Conservation (phyloP, 495 filamentous ascomycete genomes). For the Clohesyomyces aquaticus region DNA sequence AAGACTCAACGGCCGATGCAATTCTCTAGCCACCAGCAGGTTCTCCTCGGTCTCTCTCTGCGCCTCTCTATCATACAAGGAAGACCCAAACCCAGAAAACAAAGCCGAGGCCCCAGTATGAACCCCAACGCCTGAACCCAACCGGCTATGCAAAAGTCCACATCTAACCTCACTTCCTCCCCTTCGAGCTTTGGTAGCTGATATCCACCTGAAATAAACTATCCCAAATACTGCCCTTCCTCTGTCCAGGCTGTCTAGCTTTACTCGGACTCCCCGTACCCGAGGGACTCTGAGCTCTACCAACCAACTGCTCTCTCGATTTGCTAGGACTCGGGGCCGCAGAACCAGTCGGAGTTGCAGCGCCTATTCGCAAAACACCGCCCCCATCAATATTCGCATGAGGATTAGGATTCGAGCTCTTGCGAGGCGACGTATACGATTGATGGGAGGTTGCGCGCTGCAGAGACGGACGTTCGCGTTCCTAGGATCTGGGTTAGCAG, state of each 20-base stretch:
- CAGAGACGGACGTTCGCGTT: background rate
- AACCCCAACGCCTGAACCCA: background rate
- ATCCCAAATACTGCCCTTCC: conserved; percentile 41
- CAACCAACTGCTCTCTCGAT: background rate
- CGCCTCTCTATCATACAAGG: too few relatives aligned
- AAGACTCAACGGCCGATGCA: too few relatives aligned
- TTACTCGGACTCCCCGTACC: conserved; percentile 26
- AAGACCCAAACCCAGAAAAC: background rate
- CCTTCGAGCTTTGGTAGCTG: conserved; percentile 42
- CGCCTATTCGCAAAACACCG: background rate
- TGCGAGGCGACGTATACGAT: conserved; percentile 10
- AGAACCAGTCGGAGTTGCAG: conserved; percentile 10
- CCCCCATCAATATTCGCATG: conserved; percentile 11
- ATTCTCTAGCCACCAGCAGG: too few relatives aligned
- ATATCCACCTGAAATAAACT: conserved; percentile 44
- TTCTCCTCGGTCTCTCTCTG: too few relatives aligned
- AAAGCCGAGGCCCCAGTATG: background rate
- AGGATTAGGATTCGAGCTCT: conserved; percentile 2
- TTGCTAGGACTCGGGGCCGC: conserved; percentile 17
- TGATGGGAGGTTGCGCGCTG: background rate
- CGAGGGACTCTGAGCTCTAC: conserved; percentile 21
- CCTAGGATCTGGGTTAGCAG: background rate
- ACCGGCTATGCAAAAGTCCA: background rate
- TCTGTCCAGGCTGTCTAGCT: conserved; percentile 17
- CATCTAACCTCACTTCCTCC: conserved; percentile 23